phyloP scores from a whole-genome alignment of 495 filamentous ascomycete genomes.

The Penicillium maclennaniae region DNA sequence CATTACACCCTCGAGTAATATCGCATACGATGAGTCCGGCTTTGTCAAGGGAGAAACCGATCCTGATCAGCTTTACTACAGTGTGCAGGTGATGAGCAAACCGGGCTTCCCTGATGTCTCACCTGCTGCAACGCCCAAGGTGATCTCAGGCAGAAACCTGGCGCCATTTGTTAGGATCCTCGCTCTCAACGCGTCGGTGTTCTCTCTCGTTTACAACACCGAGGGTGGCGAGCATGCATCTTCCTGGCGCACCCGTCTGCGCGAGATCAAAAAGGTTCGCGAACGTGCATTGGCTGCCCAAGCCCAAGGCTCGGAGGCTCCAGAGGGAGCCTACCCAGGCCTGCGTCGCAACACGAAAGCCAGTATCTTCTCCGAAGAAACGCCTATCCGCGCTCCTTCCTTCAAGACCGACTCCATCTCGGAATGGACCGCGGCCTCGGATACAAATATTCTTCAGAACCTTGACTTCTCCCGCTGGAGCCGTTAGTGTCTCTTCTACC shows the following conservation, averaged over 20 bases:
- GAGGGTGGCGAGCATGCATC: slow-evolving; percentile 82
- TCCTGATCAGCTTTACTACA: slow-evolving; percentile 62
- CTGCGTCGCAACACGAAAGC: slow-evolving; percentile 46
- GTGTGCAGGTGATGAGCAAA: slow-evolving; percentile 78
- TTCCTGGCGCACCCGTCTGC: slow-evolving; percentile 81
- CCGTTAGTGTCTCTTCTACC: slow-evolving; percentile 20
- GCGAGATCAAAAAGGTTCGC: slow-evolving; percentile 77
- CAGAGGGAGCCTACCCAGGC: slow-evolving; percentile 39
- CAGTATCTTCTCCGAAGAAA: slow-evolving; percentile 44
- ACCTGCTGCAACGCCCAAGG: slow-evolving; percentile 79
- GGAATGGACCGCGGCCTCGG: slow-evolving; percentile 43
- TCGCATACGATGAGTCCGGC: slow-evolving; percentile 30
- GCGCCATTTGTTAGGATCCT: slow-evolving; percentile 86
- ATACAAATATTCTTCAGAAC: slow-evolving; percentile 37
- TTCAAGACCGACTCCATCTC: slow-evolving; percentile 31
- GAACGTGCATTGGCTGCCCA: slow-evolving; percentile 48
- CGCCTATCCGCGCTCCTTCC: slow-evolving; percentile 26
- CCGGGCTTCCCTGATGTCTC: slow-evolving; percentile 87
- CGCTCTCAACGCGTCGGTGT: slow-evolving; percentile 89
- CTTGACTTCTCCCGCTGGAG: slow-evolving; percentile 46
- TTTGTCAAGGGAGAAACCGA: slow-evolving; percentile 19
- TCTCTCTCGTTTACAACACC: slow-evolving; percentile 83
- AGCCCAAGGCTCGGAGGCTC: slow-evolving; percentile 26
- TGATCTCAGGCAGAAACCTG: slow-evolving; percentile 73
- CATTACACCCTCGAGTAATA: slow-evolving; percentile 76